Conservation (phyloP, 1,139 yeast genomes). For the Blastobotrys persicus region DNA sequence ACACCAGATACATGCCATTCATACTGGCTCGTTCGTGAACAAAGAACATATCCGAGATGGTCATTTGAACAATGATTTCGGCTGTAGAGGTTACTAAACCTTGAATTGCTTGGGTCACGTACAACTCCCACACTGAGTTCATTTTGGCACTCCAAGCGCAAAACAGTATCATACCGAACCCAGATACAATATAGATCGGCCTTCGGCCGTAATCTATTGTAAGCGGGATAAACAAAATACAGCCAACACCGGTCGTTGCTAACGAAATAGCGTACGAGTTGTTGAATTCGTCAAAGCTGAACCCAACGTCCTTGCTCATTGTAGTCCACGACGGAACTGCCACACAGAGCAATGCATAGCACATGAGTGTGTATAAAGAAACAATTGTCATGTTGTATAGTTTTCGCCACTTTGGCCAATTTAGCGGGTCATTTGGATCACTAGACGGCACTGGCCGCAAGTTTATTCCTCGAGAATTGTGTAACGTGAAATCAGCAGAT, state of each 20-base stretch:
- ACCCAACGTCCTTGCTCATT: conserved; percentile 45
- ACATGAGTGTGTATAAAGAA: conserved; percentile 37
- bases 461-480: conserved; percentile 11
- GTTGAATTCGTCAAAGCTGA: conserved; percentile 39
- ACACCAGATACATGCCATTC: conserved; percentile 46
- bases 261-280: conserved; percentile 19
- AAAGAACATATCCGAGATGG: conserved; percentile 50
- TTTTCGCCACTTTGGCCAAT: conserved; percentile 43
- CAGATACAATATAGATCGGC: conserved; percentile 44
- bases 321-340: conserved; percentile 44
- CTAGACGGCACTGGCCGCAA: conserved; percentile 41
- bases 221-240: conserved; percentile 46
- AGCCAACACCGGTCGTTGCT: conserved; percentile 41
- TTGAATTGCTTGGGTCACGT: conserved; percentile 19
- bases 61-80: conserved; percentile 20
- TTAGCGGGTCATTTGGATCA: conserved; percentile 48
- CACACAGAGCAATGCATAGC: conserved; percentile 32
- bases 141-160: conserved; percentile 21
- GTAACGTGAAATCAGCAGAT: conserved; percentile 14
- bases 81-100: conserved; percentile 20
- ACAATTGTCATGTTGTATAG: conserved; percentile 39
- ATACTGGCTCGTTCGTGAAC: conserved; percentile 53
- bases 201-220: conserved; percentile 51
- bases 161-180: conserved; percentile 32
- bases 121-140: conserved; percentile 21